Percentiles rank a stretch among this genome's conserved stretches.
These are phyloP conservation scores for Pelomyxa schiedti DNA, from an alignment of 78 protist genomes.

Conservation along the genomic window DNA sequence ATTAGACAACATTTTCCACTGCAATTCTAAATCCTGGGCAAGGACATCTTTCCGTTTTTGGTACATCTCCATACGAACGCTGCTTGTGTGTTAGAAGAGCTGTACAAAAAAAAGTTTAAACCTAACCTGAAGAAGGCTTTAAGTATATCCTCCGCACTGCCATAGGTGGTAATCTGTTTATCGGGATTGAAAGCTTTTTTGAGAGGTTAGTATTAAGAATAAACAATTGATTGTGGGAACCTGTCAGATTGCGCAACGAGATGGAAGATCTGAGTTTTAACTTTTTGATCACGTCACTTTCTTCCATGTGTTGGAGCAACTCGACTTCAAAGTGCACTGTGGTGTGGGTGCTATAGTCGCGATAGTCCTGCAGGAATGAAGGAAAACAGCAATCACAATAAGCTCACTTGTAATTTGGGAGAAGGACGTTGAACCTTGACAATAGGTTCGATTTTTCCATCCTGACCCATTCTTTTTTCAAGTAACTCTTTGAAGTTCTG, in stretches of 20 bases:
- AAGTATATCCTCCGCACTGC: constrained; percentile 36
- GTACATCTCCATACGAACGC: constrained; percentile 68
- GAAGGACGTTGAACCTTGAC: too few relatives aligned
- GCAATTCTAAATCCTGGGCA: neutral
- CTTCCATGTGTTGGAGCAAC: constrained; percentile 8
- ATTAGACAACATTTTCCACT: constrained; percentile 43
- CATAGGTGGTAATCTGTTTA: constrained; percentile 70
- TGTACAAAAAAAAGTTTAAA: too few relatives aligned
- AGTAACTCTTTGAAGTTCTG: constrained; percentile 64
- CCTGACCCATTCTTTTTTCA: neutral
- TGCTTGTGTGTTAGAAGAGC: too few relatives aligned
- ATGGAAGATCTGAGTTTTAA: constrained; percentile 46
- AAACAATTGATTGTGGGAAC: neutral
- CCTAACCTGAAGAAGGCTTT: constrained; percentile 62
- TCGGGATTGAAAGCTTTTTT: constrained; percentile 72
- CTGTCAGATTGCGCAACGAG: neutral
- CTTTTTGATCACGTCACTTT: constrained; percentile 26
- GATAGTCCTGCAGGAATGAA: constrained; percentile 36
- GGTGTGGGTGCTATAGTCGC: constrained; percentile 76
- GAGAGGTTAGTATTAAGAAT: constrained; percentile 39
- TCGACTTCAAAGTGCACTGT: constrained; percentile 37
- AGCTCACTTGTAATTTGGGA: too few relatives aligned
- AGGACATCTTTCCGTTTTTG: constrained; percentile 54
- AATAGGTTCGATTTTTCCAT: neutral
- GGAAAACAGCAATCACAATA: constrained; percentile 9